A percentile compares a stretch with the other conserved stretches of the same genome.
These are phyloP conservation scores for Zoysia japonica DNA, from an alignment of 176 grass and related monocot species.

Conservation along the genomic window DNA sequence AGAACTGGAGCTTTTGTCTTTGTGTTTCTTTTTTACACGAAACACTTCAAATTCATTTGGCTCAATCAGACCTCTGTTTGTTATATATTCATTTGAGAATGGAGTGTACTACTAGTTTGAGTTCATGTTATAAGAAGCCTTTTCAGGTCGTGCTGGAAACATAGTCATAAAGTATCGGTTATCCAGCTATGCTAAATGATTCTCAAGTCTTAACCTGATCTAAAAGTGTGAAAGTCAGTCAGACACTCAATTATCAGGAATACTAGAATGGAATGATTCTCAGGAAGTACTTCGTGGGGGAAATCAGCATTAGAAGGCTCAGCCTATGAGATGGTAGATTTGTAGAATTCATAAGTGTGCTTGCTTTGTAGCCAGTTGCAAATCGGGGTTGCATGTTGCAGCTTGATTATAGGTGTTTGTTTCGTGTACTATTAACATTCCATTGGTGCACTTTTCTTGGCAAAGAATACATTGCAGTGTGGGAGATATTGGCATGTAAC, in stretches of 20 bases:
- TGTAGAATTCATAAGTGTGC: not conserved
- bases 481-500: not conserved
- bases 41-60: not conserved
- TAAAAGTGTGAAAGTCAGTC: not conserved
- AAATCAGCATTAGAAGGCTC: not conserved
- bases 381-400: not conserved
- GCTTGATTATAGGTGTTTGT: not conserved
- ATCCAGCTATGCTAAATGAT: not conserved
- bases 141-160: not conserved
- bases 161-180: not conserved
- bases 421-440: not conserved
- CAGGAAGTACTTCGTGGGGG: not conserved
- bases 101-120: not conserved
- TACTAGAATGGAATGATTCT: not conserved
- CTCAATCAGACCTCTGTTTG: not conserved
- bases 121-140: not conserved
- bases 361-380: not conserved
- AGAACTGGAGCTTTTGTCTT: not conserved
- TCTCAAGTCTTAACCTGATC: not conserved
- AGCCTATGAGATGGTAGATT: not conserved
- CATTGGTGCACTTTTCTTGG: not conserved
- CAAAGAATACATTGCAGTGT: conserved; percentile 17
- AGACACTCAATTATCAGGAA: not conserved
- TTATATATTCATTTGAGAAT: not conserved
- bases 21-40: conserved; percentile 3